Base-by-base conservation (phyloP, 352 stramenopile genomes). In the Phytophthora foliorum region DNA sequence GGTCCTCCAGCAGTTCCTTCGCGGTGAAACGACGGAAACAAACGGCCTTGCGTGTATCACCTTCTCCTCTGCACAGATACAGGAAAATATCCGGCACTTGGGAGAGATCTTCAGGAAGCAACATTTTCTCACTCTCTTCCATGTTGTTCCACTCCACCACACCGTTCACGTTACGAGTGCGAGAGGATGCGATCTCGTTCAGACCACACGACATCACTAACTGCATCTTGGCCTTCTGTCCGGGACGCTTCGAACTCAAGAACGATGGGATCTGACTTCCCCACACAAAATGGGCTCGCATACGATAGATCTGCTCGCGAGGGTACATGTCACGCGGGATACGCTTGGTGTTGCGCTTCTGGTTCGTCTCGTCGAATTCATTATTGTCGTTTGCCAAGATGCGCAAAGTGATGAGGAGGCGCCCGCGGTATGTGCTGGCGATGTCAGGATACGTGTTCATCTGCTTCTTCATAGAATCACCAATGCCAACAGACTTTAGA, bases 51-150 rank as follows among this genome's bases (percentile, higher is more conserved):
- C 85, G 72, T 8, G 72, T 83, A 27, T 88, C 82, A 17, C 82
- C 81, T 41, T 92, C 82, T 48, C 86, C 85, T 46, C 78, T 80
- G 69, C 85, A 92, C 29, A 97, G 58, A 55, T 97, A 95, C 57
- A 97, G 66, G 59, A 97, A 97, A 48, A 97, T 81, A 44, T 97
- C 90, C 3, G 91, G 91, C 10, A 98, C 86, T 64, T 97, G 86
- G 0, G 72, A 75, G 9, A 93, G 45, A 21, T 93, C 81, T 59
- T 92, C 81, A 4, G 83, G 81, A 1, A 96, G 66, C 22, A 91
- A 51, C 70, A 94, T 89, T 42, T 88, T 90, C 39, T 94, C 86
- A 29, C 78, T 92, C 59, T 96, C 80, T 38, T 81, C 72, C 69
- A 92, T 82, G 21, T 85, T 77, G 59, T 97, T 97, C 88, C 88